Evolutionary conservation across 805 yeast species (phyloP).

Genomic region (Metschnikowia peoriensis): DNA sequence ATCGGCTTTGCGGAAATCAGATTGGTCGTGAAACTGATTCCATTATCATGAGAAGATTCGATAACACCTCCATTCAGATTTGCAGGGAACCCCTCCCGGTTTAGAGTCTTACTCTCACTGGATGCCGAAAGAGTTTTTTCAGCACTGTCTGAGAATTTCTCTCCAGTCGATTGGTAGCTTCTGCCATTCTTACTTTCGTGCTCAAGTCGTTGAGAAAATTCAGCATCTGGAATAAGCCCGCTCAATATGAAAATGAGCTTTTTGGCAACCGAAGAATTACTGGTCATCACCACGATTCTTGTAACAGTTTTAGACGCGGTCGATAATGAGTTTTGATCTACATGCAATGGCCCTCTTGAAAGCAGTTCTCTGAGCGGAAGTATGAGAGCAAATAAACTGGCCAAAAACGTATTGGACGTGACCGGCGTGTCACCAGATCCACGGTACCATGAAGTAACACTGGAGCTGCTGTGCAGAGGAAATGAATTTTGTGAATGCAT

Average conservation of each 20-base stretch:
- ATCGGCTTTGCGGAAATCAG: constrained; percentile 10
- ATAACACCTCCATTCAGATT: background rate
- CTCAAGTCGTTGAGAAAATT: constrained; percentile 7
- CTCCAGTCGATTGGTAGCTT: background rate
- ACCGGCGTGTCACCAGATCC: constrained; percentile 3
- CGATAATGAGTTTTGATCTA: constrained; percentile 18
- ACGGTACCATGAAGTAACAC: constrained; percentile 8
- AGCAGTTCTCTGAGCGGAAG: constrained; percentile 40
- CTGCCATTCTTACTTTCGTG: background rate
- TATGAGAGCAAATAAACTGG: constrained; percentile 47
- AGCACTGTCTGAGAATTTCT: background rate
- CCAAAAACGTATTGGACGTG: constrained; percentile 37
- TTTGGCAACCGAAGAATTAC: constrained; percentile 60
- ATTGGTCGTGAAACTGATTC: constrained; percentile 6
- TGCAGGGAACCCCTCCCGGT: background rate
- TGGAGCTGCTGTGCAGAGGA: constrained; percentile 8
- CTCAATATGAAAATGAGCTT: constrained; percentile 53
- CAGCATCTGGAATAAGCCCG: constrained; percentile 45
- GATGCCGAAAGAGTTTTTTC: background rate
- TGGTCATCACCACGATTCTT: constrained; percentile 55
- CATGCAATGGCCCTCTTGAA: constrained; percentile 31
- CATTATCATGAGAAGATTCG: background rate
- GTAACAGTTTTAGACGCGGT: constrained; percentile 31
- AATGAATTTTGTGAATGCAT: constrained; percentile 7
- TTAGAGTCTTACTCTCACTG: background rate